Evolutionary conservation across 2,329 filamentous ascomycete species (phyloP).

Genomic region (Lanzia echinophila): DNA sequence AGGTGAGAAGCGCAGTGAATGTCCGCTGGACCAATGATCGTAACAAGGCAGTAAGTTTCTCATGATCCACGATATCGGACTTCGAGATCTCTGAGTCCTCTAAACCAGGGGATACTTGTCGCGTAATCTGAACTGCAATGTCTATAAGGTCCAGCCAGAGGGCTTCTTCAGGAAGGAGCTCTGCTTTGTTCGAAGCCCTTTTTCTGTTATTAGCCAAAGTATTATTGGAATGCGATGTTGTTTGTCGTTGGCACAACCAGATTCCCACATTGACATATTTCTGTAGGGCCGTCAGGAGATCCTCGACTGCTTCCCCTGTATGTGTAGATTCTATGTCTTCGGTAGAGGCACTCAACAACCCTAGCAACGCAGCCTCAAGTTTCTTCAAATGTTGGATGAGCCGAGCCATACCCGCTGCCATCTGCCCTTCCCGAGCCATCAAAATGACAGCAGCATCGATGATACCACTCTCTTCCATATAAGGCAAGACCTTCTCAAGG

Average conservation of each 20-base stretch:
- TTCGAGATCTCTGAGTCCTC: conserved; percentile 29
- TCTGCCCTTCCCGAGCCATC: conserved; percentile 80
- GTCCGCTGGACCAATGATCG: conserved; percentile 80
- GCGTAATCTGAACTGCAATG: conserved; percentile 55
- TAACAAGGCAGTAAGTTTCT: conserved; percentile 59
- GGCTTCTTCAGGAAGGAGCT: conserved; percentile 47
- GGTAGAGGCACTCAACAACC: conserved; percentile 58
- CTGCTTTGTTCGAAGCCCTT: conserved; percentile 35
- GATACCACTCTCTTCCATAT: conserved; percentile 82
- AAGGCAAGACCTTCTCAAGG: conserved; percentile 73
- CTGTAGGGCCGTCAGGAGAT: conserved; percentile 70
- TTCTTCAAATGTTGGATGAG: conserved; percentile 75
- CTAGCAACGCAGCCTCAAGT: conserved; percentile 70
- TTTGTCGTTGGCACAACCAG: conserved; percentile 89
- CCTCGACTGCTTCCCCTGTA: conserved; percentile 58
- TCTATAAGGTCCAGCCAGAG: conserved; percentile 59
- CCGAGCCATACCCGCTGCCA: conserved; percentile 75
- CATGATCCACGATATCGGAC: conserved; percentile 40
- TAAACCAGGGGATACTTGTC: conserved; percentile 53
- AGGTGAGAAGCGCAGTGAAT: conserved; percentile 78
- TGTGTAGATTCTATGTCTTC: conserved; percentile 50
- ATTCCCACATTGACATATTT: conserved; percentile 92
- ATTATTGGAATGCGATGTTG: conserved; percentile 44
- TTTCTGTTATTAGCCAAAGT: conserved; percentile 43
- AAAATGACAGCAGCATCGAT: conserved; percentile 90